A percentile compares a stretch with the other conserved stretches of the same genome.
Conservation (phyloP, 345 rosid genomes). For the Mercurialis annua region DNA sequence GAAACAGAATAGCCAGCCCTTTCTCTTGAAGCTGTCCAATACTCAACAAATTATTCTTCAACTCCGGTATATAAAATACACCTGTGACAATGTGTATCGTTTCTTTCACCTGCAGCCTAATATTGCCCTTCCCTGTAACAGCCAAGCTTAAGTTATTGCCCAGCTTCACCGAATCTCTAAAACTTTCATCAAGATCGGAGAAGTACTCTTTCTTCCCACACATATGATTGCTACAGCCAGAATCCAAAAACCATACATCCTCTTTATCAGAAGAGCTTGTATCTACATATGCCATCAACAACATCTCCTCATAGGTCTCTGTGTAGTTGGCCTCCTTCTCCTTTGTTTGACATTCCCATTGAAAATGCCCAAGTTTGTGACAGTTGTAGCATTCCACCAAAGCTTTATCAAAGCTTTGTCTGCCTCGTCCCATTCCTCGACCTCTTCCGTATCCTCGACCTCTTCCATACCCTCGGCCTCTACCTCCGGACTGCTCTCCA, state of each 20-base stretch:
- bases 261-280: background rate
- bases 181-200: background rate
- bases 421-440: too few species aligned
- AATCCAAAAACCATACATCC: slow-evolving; percentile 5
- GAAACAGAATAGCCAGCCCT: background rate
- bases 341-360: background rate
- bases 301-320: background rate
- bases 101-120: background rate
- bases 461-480: background rate
- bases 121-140: background rate
- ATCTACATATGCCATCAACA: background rate
- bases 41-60: slow-evolving; percentile 15
- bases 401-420: background rate
- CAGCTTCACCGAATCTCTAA: background rate
- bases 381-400: background rate
- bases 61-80: slow-evolving; percentile 10
- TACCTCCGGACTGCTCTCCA: too few species aligned
- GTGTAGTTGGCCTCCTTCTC: background rate
- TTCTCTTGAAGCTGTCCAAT: slow-evolving; percentile 7
- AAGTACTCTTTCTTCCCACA: background rate
- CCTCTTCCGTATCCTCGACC: too few species aligned
- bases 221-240: too few species aligned
- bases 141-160: slow-evolving; percentile 6
- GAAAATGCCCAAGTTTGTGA: background rate
- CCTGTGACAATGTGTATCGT: background rate